Conservation (phyloP, 768 basidiomycete species). For the Russula earlei region DNA sequence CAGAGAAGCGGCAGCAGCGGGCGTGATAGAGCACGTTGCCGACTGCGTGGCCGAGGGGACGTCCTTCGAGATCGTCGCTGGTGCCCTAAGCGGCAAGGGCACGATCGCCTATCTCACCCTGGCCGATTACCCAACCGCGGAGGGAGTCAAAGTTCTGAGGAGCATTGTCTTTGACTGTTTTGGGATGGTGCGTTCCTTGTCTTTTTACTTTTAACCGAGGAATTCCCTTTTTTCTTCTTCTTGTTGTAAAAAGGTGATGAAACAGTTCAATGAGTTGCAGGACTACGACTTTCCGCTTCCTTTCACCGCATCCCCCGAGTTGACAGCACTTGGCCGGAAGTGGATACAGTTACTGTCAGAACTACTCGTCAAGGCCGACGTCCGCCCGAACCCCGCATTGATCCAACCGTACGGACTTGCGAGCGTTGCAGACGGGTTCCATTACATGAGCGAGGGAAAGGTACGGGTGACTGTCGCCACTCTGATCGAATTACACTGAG, state of each 20-base stretch:
- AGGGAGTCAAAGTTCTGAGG: not conserved
- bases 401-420: conserved; percentile 14
- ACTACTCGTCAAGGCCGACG: conserved; percentile 1
- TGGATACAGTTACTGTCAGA: conserved; percentile 1
- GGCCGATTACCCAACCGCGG: not conserved
- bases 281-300: not conserved
- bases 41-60: not conserved
- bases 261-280: not conserved
- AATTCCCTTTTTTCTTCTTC: not conserved
- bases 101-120: not conserved
- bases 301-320: conserved; percentile 3
- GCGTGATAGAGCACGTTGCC: not conserved
- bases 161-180: not conserved
- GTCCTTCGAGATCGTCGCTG: not conserved
- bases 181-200: conserved; percentile 4
- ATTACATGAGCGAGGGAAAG: conserved; percentile 18
- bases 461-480: not conserved
- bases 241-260: not conserved
- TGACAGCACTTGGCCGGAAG: not conserved
- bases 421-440: conserved; percentile 7
- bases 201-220: not conserved
- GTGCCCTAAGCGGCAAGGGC: not conserved
- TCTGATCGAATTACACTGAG: not conserved
- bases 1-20: not conserved
- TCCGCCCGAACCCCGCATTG: conserved; percentile 11